Evolutionary conservation across 202 grass and related monocot genomes (phyloP).

Genomic region (Carex arenaria): DNA sequence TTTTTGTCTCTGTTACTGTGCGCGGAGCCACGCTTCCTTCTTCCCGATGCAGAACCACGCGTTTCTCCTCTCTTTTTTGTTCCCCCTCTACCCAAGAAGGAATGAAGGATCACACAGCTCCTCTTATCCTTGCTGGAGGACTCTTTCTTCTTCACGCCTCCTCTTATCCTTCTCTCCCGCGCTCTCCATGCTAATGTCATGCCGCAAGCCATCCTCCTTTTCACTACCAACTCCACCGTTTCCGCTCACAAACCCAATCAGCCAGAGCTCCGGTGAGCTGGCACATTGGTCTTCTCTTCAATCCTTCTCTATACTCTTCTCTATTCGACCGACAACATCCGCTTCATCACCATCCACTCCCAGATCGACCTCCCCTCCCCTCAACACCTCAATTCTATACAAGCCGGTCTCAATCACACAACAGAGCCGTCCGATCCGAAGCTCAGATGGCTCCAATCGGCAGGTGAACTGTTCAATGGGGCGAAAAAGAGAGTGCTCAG

Average conservation of each 20-base stretch:
- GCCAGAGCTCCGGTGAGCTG: slow-evolving; percentile 38
- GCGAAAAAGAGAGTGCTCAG: too few species aligned
- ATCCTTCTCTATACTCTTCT: slow-evolving; percentile 56
- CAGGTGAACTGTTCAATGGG: too few species aligned
- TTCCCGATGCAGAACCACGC: too few species aligned
- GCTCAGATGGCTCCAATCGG: too few species aligned
- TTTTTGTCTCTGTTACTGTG: too few species aligned
- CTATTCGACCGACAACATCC: slow-evolving; percentile 63
- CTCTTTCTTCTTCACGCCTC: background rate
- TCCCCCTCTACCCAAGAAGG: too few species aligned
- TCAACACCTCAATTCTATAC: background rate
- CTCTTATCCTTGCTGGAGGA: too few species aligned
- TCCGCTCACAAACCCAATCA: slow-evolving; percentile 26
- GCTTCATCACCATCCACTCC: slow-evolving; percentile 41
- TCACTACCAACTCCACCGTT: background rate
- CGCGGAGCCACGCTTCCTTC: too few species aligned
- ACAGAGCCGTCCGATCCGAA: background rate
- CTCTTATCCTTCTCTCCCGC: background rate
- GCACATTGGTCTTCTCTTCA: slow-evolving; percentile 43
- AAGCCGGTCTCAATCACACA: background rate
- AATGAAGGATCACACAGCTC: too few species aligned
- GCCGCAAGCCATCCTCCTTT: slow-evolving; percentile 14
- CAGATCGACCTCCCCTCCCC: slow-evolving; percentile 17
- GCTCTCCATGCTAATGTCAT: slow-evolving; percentile 10
- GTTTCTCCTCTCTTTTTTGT: too few species aligned